Base-by-base conservation (phyloP, 352 stramenopile species). In the Halophytophthora polymorphica region DNA sequence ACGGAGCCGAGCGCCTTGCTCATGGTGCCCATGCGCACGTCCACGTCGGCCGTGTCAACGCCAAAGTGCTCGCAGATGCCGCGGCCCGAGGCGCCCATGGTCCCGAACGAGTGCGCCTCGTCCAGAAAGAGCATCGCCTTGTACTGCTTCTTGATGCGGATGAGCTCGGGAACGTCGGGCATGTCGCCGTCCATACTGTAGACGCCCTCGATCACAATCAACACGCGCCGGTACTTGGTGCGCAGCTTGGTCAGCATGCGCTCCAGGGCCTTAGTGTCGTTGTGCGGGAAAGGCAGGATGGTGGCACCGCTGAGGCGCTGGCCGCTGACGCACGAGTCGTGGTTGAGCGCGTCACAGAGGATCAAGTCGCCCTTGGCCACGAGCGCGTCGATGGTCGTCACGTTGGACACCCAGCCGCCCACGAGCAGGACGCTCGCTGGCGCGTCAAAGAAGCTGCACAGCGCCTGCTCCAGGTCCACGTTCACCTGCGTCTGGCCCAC, bases 311-410 rank as follows among this genome's bases (percentile, higher is more conserved):
- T 89, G 22, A 90, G 64, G 10, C 77, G 74, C 54, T 88, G 75
- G 17, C 82, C 82, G 21, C 64, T 89, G 14, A 92, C 82, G 53
- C 78, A 90, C 43, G 78, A 90, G 63, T 90, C 73, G 58, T 92
- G 82, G 52, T 92, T 92, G 15, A 92, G 59, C 11, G 77, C 77
- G 45, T 92, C 82, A 45, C 79, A 89, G 15, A 92, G 49, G 44
- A 92, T 88, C 56, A 92, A 64, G 22, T 90, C 78, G 28, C 76
- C 73, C 62, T 88, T 88, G 18, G 61, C 68, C 22, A 92, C 77
- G 11, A 92, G 48, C 22, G 82, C 57, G 52, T 86, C 77, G 31
- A 92, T 90, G 0, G 82, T 90, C 23, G 82, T 81, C 17, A 90
- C 82, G 60, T 92, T 92, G 5, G 78, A 65, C 12, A 89, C 79